Evolutionary conservation across 495 filamentous ascomycete species (phyloP), one percentile per base, ranked within the genome.

Genomic region (Tricharina praecox): DNA sequence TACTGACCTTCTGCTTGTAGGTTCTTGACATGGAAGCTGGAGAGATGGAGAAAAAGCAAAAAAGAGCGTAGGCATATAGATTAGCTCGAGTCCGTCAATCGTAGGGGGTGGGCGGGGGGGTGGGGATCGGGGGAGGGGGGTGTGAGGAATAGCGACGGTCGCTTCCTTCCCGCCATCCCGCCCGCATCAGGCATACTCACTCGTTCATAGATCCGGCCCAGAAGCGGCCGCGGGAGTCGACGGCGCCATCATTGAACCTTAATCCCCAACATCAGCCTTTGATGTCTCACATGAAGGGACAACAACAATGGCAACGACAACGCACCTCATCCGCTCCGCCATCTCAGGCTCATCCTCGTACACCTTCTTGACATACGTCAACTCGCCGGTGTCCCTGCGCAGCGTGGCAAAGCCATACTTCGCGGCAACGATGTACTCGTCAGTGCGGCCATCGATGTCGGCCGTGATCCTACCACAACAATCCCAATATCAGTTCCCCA

Each of bases 151-250:
- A n/a, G n/a, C n/a, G n/a, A n/a, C n/a, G n/a, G n/a, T n/a, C n/a
- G n/a, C n/a, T n/a, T n/a, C n/a, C n/a, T n/a, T n/a, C n/a, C n/a
- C n/a, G n/a, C n/a, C n/a, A n/a, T n/a, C n/a, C n/a, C n/a, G n/a
- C n/a, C n/a, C n/a, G n/a, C n/a, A n/a, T n/a, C n/a, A n/a, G n/a
- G n/a, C n/a, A 32, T 13, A 49, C 50, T 55, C 39, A 60, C 55
- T 93, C 86, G 53, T 82, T 87, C 85, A 94, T 93, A 30, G 75
- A 71, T n/a, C 85, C 82, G 7, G 82, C 71, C 84, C 85, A 93
- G 63, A 87, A 88, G 35, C 86, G 69, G 42, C 86, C 87, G 45
- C 78, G 68, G 34, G 76, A 78, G 59, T 93, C 86, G 45, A 82
- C 76, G 4, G 75, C 78, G 32, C 85, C 87, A 58, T 93, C 86